Percentiles rank a stretch among this genome's conserved stretches.
These are phyloP conservation scores for Acidiella bohemica DNA, from an alignment of 495 filamentous ascomycete genomes.

Conservation along the genomic window DNA sequence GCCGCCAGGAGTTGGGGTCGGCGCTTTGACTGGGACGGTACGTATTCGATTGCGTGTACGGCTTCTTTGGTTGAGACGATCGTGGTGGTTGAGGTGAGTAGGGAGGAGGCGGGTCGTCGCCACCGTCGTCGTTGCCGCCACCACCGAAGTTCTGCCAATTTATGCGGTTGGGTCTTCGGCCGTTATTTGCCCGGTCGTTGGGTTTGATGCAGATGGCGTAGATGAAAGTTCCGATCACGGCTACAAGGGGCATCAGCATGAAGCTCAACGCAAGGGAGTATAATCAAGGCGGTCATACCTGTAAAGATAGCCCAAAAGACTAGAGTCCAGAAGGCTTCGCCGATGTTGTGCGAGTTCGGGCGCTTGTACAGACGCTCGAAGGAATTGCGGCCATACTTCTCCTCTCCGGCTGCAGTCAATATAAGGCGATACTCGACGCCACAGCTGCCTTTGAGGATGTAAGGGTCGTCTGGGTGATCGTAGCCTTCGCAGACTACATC, in stretches of 20 bases:
- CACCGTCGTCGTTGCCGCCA: conserved; percentile 37
- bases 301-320: conserved; percentile 16
- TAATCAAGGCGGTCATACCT: conserved; percentile 1
- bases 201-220: conserved; percentile 7
- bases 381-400: conserved; percentile 36
- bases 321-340: background rate
- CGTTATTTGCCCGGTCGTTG: conserved; percentile 24
- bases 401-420: conserved; percentile 69
- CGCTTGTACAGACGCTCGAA: background rate
- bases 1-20: conserved; percentile 46
- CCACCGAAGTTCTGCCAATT: conserved; percentile 33
- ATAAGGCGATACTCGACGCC: conserved; percentile 81
- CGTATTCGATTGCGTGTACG: conserved; percentile 20
- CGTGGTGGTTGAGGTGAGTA: conserved; percentile 39
- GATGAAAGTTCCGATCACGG: conserved; percentile 6
- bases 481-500: conserved; percentile 95
- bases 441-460: conserved; percentile 78
- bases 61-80: too few species aligned
- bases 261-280: background rate
- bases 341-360: background rate
- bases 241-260: conserved; percentile 1
- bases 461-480: conserved; percentile 54
- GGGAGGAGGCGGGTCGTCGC: conserved; percentile 44
- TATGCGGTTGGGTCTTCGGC: conserved; percentile 21
- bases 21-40: conserved; percentile 5